Evolutionary conservation across 2,329 filamentous ascomycete species (phyloP), one percentile per base, ranked within the genome.

Genomic region (Pezicula rhizophila): DNA sequence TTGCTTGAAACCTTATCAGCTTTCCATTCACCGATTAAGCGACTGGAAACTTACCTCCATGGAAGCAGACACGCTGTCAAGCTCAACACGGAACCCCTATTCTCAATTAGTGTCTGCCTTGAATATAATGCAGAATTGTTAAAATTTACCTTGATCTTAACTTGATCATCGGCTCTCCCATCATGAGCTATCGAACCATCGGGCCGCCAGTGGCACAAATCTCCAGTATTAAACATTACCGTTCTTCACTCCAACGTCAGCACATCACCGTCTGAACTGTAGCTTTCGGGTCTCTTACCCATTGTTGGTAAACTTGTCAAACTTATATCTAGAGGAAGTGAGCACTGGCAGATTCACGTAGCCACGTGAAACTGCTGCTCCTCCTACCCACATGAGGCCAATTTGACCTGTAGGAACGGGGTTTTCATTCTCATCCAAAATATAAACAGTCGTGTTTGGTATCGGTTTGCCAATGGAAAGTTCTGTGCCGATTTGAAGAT

Each of bases 141-240:
- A 26, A 28, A 34, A 56, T 44, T 23, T 60, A 72, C 71, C 64
- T 80, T 79, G 58, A 82, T 72, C 63, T 82, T 82, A 51, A 82
- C 75, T 58, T 82, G 79, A 51, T 82, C 78, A 55, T 83, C 79
- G n/a, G 69, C 69, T 33, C 79, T 72, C 3, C 79, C 78, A 31
- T 79, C 70, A 18, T 75, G 77, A 39, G 78, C 70, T 34, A 83
- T 66, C 23, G 69, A 71, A 10, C 79, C 78, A 55, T 79, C 72
- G 2, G 67, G 59, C 34, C 69, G 68, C 78, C 78, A 82, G 11
- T 69, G 68, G 15, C 74, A 77, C 18, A 82, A 68, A 54, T 83
- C 79, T 6, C 79, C 79, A 2, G 79, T 82, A 56, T 79, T 78
- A 64, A 79, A 82, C 74, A 82, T 80, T 54, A 66, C 67, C 2